A percentile compares a stretch with the other conserved stretches of the same genome.
Conservation (phyloP, 192 early-diverging fungal species). For the Chytriomyces sp. region DNA sequence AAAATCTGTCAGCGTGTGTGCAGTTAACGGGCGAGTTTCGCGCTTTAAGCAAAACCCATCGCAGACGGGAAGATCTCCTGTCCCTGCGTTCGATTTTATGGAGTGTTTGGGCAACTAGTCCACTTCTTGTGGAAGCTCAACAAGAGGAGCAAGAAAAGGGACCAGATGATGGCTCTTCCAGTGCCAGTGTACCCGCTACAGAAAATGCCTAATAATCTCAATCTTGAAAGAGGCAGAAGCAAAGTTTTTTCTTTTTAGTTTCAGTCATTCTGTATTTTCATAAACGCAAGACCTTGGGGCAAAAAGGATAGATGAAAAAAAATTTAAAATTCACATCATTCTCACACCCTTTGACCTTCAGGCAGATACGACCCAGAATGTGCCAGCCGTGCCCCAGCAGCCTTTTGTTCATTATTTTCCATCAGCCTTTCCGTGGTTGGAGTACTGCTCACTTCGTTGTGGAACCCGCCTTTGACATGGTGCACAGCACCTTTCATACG, state of each 20-base stretch:
- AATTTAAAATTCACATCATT: not conserved
- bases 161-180: no score
- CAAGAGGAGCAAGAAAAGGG: no score
- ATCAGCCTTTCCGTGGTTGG: not conserved
- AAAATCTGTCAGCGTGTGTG: constrained; percentile 28
- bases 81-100: constrained; percentile 30
- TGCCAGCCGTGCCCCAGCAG: not conserved
- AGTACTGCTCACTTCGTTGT: constrained; percentile 2
- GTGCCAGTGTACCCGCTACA: no score
- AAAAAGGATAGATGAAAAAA: not conserved
- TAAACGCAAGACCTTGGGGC: not conserved
- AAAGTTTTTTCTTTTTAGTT: not conserved
- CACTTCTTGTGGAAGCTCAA: constrained; percentile 5
- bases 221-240: no score
- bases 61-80: constrained; percentile 32
- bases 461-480: constrained; percentile 47
- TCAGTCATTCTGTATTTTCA: not conserved
- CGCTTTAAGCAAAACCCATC: constrained; percentile 23
- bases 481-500: not conserved
- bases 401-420: not conserved
- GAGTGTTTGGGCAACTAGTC: constrained; percentile 19
- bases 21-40: constrained; percentile 34
- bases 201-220: no score
- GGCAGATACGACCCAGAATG: not conserved
- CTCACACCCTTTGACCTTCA: not conserved